These are phyloP conservation scores for Zygoascus hellenicus DNA, from an alignment of 1,139 yeast genomes.

Conservation along the genomic window DNA sequence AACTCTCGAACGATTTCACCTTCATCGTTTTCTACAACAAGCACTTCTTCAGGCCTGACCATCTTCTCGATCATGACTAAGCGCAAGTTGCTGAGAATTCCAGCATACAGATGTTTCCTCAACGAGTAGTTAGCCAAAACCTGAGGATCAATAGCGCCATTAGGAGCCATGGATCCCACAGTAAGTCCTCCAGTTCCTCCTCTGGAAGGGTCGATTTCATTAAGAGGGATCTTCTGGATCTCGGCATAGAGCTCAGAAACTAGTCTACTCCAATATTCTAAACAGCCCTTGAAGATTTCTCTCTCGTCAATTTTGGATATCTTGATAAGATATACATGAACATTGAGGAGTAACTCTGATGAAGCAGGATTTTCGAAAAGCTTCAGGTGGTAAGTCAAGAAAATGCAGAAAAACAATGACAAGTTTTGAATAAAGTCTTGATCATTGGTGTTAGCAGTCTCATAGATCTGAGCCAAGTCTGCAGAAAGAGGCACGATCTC, in stretches of 20 bases:
- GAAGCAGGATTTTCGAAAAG: slow-evolving; percentile 63
- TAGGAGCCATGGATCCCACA: slow-evolving; percentile 40
- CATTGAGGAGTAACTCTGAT: slow-evolving; percentile 57
- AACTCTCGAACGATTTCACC: slow-evolving; percentile 98
- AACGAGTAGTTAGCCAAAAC: slow-evolving; percentile 68
- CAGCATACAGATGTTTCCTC: slow-evolving; percentile 77
- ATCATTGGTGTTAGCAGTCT: slow-evolving; percentile 70
- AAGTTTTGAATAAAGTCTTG: slow-evolving; percentile 94
- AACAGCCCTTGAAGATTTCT: slow-evolving; percentile 88
- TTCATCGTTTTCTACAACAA: slow-evolving; percentile 95
- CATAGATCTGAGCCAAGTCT: slow-evolving; percentile 68
- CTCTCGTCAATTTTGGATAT: slow-evolving; percentile 91
- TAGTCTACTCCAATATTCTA: slow-evolving; percentile 88
- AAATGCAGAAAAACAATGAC: slow-evolving; percentile 88
- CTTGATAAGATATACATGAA: slow-evolving; percentile 77
- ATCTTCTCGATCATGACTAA: slow-evolving; percentile 90
- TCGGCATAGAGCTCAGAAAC: slow-evolving; percentile 79
- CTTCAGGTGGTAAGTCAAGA: slow-evolving; percentile 66
- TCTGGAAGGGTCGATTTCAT: slow-evolving; percentile 67
- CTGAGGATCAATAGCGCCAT: slow-evolving; percentile 87
- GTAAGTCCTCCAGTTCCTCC: slow-evolving; percentile 22
- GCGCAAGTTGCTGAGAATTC: slow-evolving; percentile 73
- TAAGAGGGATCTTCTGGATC: slow-evolving; percentile 70
- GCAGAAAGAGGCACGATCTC: slow-evolving; percentile 69
- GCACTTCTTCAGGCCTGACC: slow-evolving; percentile 98